phyloP scores from a whole-genome alignment of 371 early-diverging fungal genomes.

The Rhizopus stolonifer region DNA sequence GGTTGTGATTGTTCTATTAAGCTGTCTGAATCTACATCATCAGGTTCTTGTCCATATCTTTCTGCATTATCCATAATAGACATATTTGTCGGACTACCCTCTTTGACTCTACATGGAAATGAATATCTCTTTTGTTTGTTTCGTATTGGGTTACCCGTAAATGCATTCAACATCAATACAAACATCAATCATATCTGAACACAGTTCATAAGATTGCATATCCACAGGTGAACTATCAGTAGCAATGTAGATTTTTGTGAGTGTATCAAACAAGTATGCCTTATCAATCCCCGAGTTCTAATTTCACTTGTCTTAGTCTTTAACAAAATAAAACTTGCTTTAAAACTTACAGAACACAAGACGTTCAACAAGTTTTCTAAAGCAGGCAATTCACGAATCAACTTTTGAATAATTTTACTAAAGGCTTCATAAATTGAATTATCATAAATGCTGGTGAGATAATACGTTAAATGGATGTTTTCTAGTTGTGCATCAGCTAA shows the following conservation, averaged over 20 bases:
- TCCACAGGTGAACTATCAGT: constrained; percentile 95
- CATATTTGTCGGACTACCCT: constrained; percentile 30
- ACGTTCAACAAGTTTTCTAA: constrained; percentile 92
- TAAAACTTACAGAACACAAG: constrained; percentile 77
- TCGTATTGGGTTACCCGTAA: constrained; percentile 60
- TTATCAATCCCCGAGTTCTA: constrained; percentile 95
- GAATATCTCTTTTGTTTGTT: neutral
- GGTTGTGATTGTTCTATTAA: constrained; percentile 18
- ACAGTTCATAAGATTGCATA: constrained; percentile 89
- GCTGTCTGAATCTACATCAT: constrained; percentile 10
- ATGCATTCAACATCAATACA: constrained; percentile 82
- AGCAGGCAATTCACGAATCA: constrained; percentile 85
- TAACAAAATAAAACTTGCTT: neutral
- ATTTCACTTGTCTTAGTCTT: neutral
- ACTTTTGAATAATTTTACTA: constrained; percentile 90
- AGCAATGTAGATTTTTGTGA: constrained; percentile 91
- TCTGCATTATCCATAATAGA: constrained; percentile 19
- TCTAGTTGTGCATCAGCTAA: constrained; percentile 82
- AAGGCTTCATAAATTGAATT: constrained; percentile 95
- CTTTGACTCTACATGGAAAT: constrained; percentile 27
- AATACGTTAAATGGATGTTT: constrained; percentile 78
- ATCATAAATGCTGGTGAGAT: constrained; percentile 92
- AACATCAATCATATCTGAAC: constrained; percentile 94
- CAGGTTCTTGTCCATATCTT: neutral
- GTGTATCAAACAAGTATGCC: constrained; percentile 89